Evolutionary conservation across 768 basidiomycete genomes (phyloP), one percentile per base, ranked within the genome.

Genomic region (Lentinula edodes): DNA sequence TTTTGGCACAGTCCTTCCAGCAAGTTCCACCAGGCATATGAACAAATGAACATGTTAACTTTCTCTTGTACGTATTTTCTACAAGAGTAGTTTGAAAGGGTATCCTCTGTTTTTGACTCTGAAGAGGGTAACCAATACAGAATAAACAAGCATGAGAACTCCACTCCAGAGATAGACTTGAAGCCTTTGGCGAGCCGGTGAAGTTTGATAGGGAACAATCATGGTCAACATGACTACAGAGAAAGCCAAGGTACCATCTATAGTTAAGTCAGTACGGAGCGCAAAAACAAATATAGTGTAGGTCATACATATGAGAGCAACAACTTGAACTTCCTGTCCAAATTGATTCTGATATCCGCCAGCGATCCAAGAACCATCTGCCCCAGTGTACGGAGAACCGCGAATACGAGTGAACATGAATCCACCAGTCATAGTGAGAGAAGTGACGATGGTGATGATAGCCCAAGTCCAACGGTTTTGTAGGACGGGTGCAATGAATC

Each of bases 371-470:
- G 82, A 77, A 23, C 88, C 86, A 60, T 83, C 80, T 0, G 77
- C 76, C 34, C 84, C 85, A 23, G 76, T 77, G 70, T 84, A 93
- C 2, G 93, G 95, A 52, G 81, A 81, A 36, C 81, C 81, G 64
- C 96, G 88, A 67, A 99, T 99, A 65, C 89, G 90, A 62, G 90
- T 91, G 76, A 96, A 99, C 97, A 99, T 99, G 78, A 86, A 90
- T 7, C 97, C 97, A 8, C 89, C 87, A 20, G 87, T 95, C 88
- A 98, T 96, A 67, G 93, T 75, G 18, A 92, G 88, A 8, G 86
- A 82, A 32, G 84, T 70, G 43, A 88, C 60, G 34, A 87, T 82
- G 43, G 79, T 80, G n/a, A 71, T 71, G 23, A 77, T 67, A 6
- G 89, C 90, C 91, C 92, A 94, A 2, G 82, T 75, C 90, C 90